Evolutionary conservation across 352 stramenopile species (phyloP).

Genomic region (Elongisporangium undulatum): DNA sequence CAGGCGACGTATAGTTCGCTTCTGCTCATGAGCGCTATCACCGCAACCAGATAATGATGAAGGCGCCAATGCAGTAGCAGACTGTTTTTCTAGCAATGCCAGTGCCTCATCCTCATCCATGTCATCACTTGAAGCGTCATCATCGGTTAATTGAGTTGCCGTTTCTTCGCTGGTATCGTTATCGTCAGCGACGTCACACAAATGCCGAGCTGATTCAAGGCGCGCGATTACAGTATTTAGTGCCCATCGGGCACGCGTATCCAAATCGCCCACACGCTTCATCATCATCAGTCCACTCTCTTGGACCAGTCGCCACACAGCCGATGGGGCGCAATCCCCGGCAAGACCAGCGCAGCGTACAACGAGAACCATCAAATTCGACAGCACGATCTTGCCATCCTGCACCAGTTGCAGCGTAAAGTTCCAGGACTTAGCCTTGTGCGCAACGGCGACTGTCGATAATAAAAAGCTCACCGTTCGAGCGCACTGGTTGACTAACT

Average conservation of each 20-base stretch:
- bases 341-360: constrained; percentile 40
- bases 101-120: constrained; percentile 62
- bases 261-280: constrained; percentile 55
- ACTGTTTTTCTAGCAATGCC: constrained; percentile 52
- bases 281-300: constrained; percentile 41
- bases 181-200: constrained; percentile 31
- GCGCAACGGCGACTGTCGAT: constrained; percentile 29
- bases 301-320: constrained; percentile 56
- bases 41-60: constrained; percentile 4
- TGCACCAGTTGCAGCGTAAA: constrained; percentile 51
- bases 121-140: constrained; percentile 13
- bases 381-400: constrained; percentile 51
- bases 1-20: constrained; percentile 15
- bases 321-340: constrained; percentile 38
- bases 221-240: constrained; percentile 46
- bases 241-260: constrained; percentile 54
- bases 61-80: constrained; percentile 14
- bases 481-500: constrained; percentile 59
- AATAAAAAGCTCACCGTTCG: constrained; percentile 63
- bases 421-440: constrained; percentile 35
- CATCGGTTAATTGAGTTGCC: constrained; percentile 6
- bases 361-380: constrained; percentile 58
- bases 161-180: constrained; percentile 9
- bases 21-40: constrained; percentile 3
- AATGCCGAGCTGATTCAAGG: constrained; percentile 50